These are phyloP conservation scores for Musa schizocarpa DNA, from an alignment of 176 grass and related monocot genomes.

Conservation along the genomic window DNA sequence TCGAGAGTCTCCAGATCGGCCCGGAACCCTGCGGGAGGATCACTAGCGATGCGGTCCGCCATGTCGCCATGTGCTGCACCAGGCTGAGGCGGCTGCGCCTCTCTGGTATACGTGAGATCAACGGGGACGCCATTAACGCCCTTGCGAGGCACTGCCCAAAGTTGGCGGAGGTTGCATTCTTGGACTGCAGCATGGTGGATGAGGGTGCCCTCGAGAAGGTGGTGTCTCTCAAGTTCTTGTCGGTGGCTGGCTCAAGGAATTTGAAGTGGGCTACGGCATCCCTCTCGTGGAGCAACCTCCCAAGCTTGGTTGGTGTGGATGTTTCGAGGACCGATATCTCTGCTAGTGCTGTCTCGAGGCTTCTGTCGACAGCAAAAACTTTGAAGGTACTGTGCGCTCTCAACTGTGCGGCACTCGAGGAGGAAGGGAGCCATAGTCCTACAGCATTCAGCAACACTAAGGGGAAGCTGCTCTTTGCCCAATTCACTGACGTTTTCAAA, in stretches of 20 bases:
- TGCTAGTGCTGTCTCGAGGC: constrained; percentile 46
- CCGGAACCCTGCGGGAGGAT: constrained; percentile 57
- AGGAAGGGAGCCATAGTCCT: constrained; percentile 52
- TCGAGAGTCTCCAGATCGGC: constrained; percentile 82
- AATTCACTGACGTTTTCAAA: constrained; percentile 50
- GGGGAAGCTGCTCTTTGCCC: constrained; percentile 74
- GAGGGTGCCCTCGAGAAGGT: constrained; percentile 56
- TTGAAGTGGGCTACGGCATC: constrained; percentile 83
- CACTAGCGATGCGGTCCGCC: constrained; percentile 73
- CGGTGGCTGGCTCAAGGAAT: constrained; percentile 68
- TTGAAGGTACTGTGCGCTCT: constrained; percentile 57
- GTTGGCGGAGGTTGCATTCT: constrained; percentile 68
- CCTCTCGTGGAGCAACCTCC: constrained; percentile 57
- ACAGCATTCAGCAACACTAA: constrained; percentile 56
- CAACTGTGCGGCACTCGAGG: constrained; percentile 58
- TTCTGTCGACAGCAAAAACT: constrained; percentile 67
- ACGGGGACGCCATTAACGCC: constrained; percentile 49
- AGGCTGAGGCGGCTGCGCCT: constrained; percentile 59
- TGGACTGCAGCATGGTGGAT: constrained; percentile 71
- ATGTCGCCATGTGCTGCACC: constrained; percentile 82
- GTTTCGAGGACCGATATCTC: constrained; percentile 75
- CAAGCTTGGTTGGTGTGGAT: constrained; percentile 64
- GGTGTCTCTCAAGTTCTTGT: constrained; percentile 64
- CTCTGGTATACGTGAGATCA: constrained; percentile 69
- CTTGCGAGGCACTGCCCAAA: constrained; percentile 56